Evolutionary conservation across 2,329 filamentous ascomycete genomes (phyloP).

Genomic region (Ophiostoma fasciatum): DNA sequence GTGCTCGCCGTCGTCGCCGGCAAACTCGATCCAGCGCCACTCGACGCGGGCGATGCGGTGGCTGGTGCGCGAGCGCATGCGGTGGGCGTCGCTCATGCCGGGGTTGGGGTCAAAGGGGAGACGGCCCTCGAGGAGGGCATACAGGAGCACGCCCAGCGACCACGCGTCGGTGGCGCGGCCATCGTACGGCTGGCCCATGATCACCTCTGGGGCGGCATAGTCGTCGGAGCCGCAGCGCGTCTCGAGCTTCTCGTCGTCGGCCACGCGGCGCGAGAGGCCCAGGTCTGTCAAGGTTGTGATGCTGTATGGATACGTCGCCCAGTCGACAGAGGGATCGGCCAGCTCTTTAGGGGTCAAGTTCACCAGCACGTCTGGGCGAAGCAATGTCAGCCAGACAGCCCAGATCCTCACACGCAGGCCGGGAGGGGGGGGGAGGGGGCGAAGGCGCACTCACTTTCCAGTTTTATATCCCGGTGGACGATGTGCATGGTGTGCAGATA

Average conservation of each 20-base stretch:
- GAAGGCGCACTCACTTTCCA: conserved; percentile 55
- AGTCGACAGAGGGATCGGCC: conserved; percentile 47
- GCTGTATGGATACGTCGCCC: conserved; percentile 62
- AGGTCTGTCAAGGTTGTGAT: conserved; percentile 84
- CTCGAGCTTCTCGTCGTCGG: conserved; percentile 75
- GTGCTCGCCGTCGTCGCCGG: conserved; percentile 74
- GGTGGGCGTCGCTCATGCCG: conserved; percentile 58
- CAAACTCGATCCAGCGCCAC: conserved; percentile 87
- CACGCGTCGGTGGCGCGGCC: conserved; percentile 85
- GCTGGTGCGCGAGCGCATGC: conserved; percentile 66
- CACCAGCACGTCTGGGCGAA: conserved; percentile 63
- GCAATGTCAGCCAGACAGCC: not conserved
- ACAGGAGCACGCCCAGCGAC: conserved; percentile 86
- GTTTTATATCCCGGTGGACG: conserved; percentile 93
- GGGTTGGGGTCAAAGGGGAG: conserved; percentile 86
- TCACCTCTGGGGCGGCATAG: conserved; percentile 90
- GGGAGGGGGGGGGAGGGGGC: conserved; percentile 9
- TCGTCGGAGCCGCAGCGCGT: conserved; percentile 94
- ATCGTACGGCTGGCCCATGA: conserved; percentile 90
- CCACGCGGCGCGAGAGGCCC: conserved; percentile 73
- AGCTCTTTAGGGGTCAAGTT: conserved; percentile 61
- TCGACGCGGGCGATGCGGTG: conserved; percentile 93
- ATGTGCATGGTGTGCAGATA: conserved; percentile 79
- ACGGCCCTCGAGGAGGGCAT: conserved; percentile 83
- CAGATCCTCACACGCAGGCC: no score